These are phyloP conservation scores for Yamadazyma songkhlaensis DNA, from an alignment of 1,139 yeast species.

Conservation along the genomic window DNA sequence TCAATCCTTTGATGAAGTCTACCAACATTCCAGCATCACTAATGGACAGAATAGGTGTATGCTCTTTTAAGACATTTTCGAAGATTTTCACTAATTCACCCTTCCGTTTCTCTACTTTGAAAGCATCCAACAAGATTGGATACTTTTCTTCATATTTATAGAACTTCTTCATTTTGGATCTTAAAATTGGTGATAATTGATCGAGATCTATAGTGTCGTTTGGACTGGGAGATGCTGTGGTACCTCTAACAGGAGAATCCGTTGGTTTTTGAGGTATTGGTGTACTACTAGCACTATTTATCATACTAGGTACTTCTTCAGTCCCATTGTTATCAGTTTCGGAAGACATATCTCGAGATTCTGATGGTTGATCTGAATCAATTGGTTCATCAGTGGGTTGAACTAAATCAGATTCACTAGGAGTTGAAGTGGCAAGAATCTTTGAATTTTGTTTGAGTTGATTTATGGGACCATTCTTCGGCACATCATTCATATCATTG, in stretches of 20 bases:
- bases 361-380: not conserved
- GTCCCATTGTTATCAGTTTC: not conserved
- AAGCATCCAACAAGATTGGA: constrained; percentile 79
- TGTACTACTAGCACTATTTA: not conserved
- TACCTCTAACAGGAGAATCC: not conserved
- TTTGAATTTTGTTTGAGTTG: constrained; percentile 35
- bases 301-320: no score
- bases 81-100: constrained; percentile 59
- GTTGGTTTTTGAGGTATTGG: constrained; percentile 24
- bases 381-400: constrained; percentile 45
- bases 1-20: constrained; percentile 66
- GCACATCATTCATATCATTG: constrained; percentile 30
- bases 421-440: constrained; percentile 39
- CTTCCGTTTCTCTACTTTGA: constrained; percentile 73
- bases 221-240: not conserved
- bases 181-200: constrained; percentile 52
- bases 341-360: constrained; percentile 1
- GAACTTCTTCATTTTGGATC: constrained; percentile 69
- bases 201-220: constrained; percentile 24
- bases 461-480: constrained; percentile 15
- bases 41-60: constrained; percentile 76
- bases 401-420: constrained; percentile 39
- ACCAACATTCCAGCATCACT: constrained; percentile 68
- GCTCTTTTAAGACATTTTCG: constrained; percentile 70
- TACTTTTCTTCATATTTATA: constrained; percentile 87